Base-by-base conservation (phyloP, 768 basidiomycete species). In the Tephrocybe sp. region DNA sequence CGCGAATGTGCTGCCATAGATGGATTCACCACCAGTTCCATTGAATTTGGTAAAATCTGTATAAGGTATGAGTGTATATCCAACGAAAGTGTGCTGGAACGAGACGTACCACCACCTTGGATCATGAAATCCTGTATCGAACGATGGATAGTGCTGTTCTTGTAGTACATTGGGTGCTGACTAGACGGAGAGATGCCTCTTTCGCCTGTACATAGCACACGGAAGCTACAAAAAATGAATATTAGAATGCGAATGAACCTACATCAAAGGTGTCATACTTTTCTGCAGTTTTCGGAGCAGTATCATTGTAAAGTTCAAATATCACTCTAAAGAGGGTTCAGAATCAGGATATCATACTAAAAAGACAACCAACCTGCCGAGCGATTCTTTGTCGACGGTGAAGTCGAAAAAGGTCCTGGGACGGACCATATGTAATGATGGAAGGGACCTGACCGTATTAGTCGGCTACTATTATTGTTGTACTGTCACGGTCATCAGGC, bases 201-300 rank as follows among this genome's bases (percentile, higher is more conserved):
- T 65, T 92, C 89, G 8, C 93, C 93, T 1, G 92, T 95, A 64
- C 89, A 92, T 46, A 96, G 71, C 3, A 84, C 82, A 39, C 92
- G 82, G 65, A 95, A 95, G 69, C 92, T 95, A 33, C 33, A 26
- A 31, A n/a, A 44, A 20, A 31, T 26, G 2, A 53, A 9, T 39
- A 19, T n/a, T 20, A 43, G 46, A 51, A 50, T 52, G 13, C 16
- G 42, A 36, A 20, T 45, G 45, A 16, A 26, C 20, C 6, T 23
- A 22, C 38, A 26, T 11, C 31, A 43, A n/a, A 30, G 34, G 35
- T 49, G 36, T 16, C 76, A 49, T 61, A 92, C 92, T 94, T 93
- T 76, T 92, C 87, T 52, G 72, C 73, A 10, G 90, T 88, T 70
- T 85, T 84, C 3, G 92, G 92, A 2, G 79, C 80, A 7, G 74